A percentile compares a stretch with the other conserved stretches of the same genome.
These are phyloP conservation scores for Puccinellia tenuiflora DNA, from an alignment of 176 grass and related monocot species.

Conservation along the genomic window DNA sequence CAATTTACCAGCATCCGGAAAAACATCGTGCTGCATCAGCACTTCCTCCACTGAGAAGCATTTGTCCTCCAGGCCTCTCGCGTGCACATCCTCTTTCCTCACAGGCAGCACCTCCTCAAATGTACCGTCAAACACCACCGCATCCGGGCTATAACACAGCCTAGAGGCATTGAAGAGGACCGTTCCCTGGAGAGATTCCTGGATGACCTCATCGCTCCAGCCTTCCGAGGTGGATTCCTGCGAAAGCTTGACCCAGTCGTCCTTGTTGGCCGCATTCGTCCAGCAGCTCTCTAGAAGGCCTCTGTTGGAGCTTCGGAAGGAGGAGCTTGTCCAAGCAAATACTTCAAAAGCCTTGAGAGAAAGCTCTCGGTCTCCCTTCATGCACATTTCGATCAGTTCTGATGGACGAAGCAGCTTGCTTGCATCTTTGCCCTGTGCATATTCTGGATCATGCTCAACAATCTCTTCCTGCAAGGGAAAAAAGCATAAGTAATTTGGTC, in stretches of 20 bases:
- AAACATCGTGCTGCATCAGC: conserved; percentile 73
- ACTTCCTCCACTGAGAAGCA: conserved; percentile 75
- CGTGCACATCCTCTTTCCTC: conserved; percentile 45
- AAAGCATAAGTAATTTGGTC: background rate
- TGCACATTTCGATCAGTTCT: conserved; percentile 78
- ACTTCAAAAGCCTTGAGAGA: conserved; percentile 92
- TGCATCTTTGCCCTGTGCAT: conserved; percentile 30
- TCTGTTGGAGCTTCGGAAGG: conserved; percentile 67
- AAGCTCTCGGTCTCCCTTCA: conserved; percentile 56
- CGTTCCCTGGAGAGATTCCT: conserved; percentile 50
- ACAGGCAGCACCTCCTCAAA: conserved; percentile 83
- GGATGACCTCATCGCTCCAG: conserved; percentile 66
- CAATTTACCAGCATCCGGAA: conserved; percentile 88
- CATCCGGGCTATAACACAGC: conserved; percentile 60
- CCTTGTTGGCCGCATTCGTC: conserved; percentile 72
- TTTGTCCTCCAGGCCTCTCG: conserved; percentile 38
- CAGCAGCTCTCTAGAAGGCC: conserved; percentile 81
- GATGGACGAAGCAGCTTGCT: conserved; percentile 48
- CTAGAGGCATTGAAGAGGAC: conserved; percentile 63
- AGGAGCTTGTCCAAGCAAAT: conserved; percentile 80
- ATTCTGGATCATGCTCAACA: conserved; percentile 37
- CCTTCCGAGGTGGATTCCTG: conserved; percentile 63
- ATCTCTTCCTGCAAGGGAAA: conserved; percentile 79
- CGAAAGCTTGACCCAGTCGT: conserved; percentile 66
- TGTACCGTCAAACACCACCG: conserved; percentile 44